Conservation (phyloP, 2,329 filamentous ascomycete species). For the Zymoseptoria pseudotritici region DNA sequence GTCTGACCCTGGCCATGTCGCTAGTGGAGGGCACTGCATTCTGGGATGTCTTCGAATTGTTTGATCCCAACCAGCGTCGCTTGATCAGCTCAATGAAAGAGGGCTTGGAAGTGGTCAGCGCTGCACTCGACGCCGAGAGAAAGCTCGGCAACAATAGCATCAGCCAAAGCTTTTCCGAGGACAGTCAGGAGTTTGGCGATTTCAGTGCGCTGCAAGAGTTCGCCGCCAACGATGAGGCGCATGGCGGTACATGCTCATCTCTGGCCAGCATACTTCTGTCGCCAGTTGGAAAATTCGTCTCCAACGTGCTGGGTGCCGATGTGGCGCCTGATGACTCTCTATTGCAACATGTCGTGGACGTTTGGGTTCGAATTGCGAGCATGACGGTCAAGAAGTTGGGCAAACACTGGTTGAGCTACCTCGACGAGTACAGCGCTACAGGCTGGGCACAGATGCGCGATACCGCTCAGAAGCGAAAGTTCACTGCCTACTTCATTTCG, state of each 20-base stretch:
- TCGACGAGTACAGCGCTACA: slow-evolving; percentile 46
- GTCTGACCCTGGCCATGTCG: slow-evolving; percentile 17
- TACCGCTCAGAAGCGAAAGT: slow-evolving; percentile 41
- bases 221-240: slow-evolving; percentile 1
- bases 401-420: slow-evolving; percentile 48
- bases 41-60: slow-evolving; percentile 44
- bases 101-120: slow-evolving; percentile 41
- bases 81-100: slow-evolving; percentile 42
- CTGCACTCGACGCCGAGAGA: slow-evolving; percentile 29
- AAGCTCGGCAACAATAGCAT: slow-evolving; percentile 19
- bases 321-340: slow-evolving; percentile 46
- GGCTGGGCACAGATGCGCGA: slow-evolving; percentile 43
- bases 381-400: slow-evolving; percentile 38
- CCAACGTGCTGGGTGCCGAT: slow-evolving; percentile 56
- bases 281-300: slow-evolving; percentile 48
- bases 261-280: slow-evolving; percentile 41
- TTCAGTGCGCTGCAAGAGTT: slow-evolving; percentile 47
- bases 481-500: slow-evolving; percentile 39
- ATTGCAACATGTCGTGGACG: slow-evolving; percentile 45
- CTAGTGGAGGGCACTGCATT: slow-evolving; percentile 34
- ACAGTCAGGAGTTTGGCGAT: slow-evolving; percentile 59
- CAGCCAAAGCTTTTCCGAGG: slow-evolving; percentile 40
- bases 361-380: slow-evolving; percentile 47
- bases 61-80: slow-evolving; percentile 38
- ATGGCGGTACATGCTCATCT: background rate